Evolutionary conservation across 1,284 basidiomycete species (phyloP).

Genomic region (Fomitopsis betulina): DNA sequence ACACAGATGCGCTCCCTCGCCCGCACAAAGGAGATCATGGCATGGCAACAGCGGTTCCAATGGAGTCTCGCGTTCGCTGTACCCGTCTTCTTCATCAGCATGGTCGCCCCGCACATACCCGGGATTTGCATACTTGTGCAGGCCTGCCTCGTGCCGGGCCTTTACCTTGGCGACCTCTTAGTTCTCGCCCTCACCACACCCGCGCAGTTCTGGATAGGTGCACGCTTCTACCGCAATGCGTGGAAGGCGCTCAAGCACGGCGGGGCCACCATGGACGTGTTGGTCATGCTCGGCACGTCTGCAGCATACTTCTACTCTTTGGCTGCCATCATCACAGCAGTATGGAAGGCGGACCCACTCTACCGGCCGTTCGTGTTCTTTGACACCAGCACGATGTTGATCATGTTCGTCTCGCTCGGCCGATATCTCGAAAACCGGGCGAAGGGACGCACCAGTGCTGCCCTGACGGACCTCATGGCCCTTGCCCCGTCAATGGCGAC

Average conservation of each 20-base stretch:
- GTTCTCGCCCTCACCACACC: slow-evolving; percentile 85
- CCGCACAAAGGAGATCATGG: slow-evolving; percentile 86
- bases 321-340: slow-evolving; percentile 63
- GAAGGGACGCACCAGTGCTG: slow-evolving; percentile 95
- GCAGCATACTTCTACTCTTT: slow-evolving; percentile 92
- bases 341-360: slow-evolving; percentile 58
- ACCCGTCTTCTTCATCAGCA: slow-evolving; percentile 90
- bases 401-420: slow-evolving; percentile 95
- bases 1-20: slow-evolving; percentile 91
- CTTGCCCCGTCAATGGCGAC: slow-evolving; percentile 94
- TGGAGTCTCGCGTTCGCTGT: slow-evolving; percentile 79
- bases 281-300: slow-evolving; percentile 93
- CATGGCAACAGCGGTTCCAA: slow-evolving; percentile 85
- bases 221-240: slow-evolving; percentile 84
- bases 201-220: slow-evolving; percentile 90
- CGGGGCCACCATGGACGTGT: slow-evolving; percentile 94
- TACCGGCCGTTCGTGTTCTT: slow-evolving; percentile 91
- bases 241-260: slow-evolving; percentile 90
- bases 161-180: slow-evolving; percentile 86
- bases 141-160: slow-evolving; percentile 49
- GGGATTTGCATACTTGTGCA: slow-evolving; percentile 48
- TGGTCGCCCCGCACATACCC: slow-evolving; percentile 80
- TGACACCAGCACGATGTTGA: slow-evolving; percentile 98
- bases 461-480: slow-evolving; percentile 93
- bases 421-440: slow-evolving; percentile 95